Conservation (phyloP, 805 yeast species). For the Wickerhamiella azyma region DNA sequence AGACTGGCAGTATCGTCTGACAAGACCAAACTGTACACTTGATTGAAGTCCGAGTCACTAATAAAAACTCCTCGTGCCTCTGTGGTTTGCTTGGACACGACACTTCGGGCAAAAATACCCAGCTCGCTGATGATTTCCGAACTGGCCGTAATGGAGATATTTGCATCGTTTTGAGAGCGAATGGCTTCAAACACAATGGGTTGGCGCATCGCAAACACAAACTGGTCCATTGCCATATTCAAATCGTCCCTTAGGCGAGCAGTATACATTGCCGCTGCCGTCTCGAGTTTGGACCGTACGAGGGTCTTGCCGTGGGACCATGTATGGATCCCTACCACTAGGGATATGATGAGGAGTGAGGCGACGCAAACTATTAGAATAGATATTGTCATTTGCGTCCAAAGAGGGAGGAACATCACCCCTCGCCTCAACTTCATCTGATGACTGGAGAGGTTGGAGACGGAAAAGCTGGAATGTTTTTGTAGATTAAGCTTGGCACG, state of each 20-base stretch:
- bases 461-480: too few species aligned
- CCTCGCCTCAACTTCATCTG: constrained; percentile 2
- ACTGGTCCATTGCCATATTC: constrained; percentile 7
- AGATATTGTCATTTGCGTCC: constrained; percentile 16
- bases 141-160: constrained; percentile 10
- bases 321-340: constrained; percentile 11
- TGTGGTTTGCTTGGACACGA: constrained; percentile 6
- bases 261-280: constrained; percentile 11
- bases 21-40: constrained; percentile 7
- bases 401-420: constrained; percentile 12
- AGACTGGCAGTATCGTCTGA: constrained; percentile 4
- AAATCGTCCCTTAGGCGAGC: constrained; percentile 9
- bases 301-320: constrained; percentile 12
- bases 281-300: constrained; percentile 11
- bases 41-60: constrained; percentile 9
- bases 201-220: neutral
- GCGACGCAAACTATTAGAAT: constrained; percentile 12
- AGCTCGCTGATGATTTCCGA: constrained; percentile 3
- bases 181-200: constrained; percentile 9
- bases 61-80: constrained; percentile 10
- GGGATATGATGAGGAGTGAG: constrained; percentile 12
- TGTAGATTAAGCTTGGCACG: too few species aligned
- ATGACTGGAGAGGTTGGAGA: too few species aligned
- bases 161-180: constrained; percentile 8
- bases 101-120: constrained; percentile 3